Percentiles rank a stretch among this genome's conserved stretches.
These are phyloP conservation scores for Triadica sebifera DNA, from an alignment of 345 rosid species.

Conservation along the genomic window DNA sequence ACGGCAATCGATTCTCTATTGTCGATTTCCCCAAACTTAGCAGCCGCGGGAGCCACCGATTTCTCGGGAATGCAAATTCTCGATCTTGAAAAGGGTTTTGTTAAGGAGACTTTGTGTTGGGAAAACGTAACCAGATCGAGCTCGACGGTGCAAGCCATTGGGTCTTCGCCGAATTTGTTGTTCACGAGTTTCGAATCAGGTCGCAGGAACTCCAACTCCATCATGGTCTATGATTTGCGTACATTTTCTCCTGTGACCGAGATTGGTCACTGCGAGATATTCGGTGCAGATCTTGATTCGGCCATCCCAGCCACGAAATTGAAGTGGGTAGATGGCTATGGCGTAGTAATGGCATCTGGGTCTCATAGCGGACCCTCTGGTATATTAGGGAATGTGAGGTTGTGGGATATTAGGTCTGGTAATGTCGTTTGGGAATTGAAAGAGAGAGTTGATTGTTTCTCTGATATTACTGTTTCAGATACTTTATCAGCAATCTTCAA, in stretches of 20 bases:
- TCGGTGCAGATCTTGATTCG: constrained; percentile 70
- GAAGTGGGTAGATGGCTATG: constrained; percentile 62
- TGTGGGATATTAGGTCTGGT: constrained; percentile 85
- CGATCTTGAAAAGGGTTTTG: constrained; percentile 64
- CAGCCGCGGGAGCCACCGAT: constrained; percentile 88
- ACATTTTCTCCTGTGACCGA: constrained; percentile 60
- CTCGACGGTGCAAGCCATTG: constrained; percentile 84
- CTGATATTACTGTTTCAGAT: constrained; percentile 77
- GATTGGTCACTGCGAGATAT: constrained; percentile 70
- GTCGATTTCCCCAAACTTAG: constrained; percentile 52
- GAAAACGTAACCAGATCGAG: constrained; percentile 65
- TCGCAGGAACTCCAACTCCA: constrained; percentile 76
- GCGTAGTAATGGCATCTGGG: constrained; percentile 78
- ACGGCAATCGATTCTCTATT: constrained; percentile 77
- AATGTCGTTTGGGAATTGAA: constrained; percentile 69
- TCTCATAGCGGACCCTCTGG: constrained; percentile 89
- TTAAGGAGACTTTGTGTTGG: constrained; percentile 60
- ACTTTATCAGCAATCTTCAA: constrained; percentile 61
- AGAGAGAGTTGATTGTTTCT: constrained; percentile 78
- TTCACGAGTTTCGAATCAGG: constrained; percentile 92
- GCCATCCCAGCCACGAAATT: constrained; percentile 79
- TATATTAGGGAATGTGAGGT: constrained; percentile 56
- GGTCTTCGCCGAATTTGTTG: constrained; percentile 51
- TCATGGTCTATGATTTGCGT: constrained; percentile 72
- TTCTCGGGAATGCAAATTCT: constrained; percentile 79